A percentile compares a stretch with the other conserved stretches of the same genome.
These are phyloP conservation scores for Blastobotrys peoriensis DNA, from an alignment of 805 yeast genomes.

Conservation along the genomic window DNA sequence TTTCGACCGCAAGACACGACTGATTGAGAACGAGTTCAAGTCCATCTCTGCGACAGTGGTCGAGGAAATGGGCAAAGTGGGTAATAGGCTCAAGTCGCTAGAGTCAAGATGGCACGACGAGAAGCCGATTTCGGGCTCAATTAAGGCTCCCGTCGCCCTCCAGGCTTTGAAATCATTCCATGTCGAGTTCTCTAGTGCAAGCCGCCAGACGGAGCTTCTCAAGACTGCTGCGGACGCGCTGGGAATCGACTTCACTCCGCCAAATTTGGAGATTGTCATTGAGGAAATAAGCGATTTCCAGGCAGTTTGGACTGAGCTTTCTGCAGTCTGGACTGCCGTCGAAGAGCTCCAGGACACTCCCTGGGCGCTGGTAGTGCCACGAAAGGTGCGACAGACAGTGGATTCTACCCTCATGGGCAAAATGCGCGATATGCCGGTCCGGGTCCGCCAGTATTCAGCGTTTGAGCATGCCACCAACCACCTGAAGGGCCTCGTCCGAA, in stretches of 20 bases:
- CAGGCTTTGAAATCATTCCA: slow-evolving; percentile 26
- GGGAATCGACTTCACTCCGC: slow-evolving; percentile 29
- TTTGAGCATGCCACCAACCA: slow-evolving; percentile 50
- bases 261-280: slow-evolving; percentile 29
- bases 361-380: slow-evolving; percentile 48
- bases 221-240: slow-evolving; percentile 33
- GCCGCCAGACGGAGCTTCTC: slow-evolving; percentile 20
- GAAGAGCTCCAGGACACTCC: slow-evolving; percentile 35
- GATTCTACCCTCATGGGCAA: slow-evolving; percentile 41
- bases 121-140: slow-evolving; percentile 27
- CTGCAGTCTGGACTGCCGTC: slow-evolving; percentile 43
- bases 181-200: slow-evolving; percentile 13
- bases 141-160: slow-evolving; percentile 24
- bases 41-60: slow-evolving; percentile 38
- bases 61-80: slow-evolving; percentile 35
- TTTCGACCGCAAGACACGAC: slow-evolving; percentile 29
- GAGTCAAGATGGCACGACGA: slow-evolving; percentile 42
- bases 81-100: slow-evolving; percentile 29
- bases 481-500: slow-evolving; percentile 38
- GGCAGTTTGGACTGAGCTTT: slow-evolving; percentile 59
- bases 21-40: slow-evolving; percentile 40
- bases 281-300: slow-evolving; percentile 53
- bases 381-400: slow-evolving; percentile 41
- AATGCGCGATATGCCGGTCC: slow-evolving; percentile 49
- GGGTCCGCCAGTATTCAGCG: slow-evolving; percentile 62